These are phyloP conservation scores for Plantago elongata DNA, from an alignment of 257 asterid genomes.

Conservation along the genomic window DNA sequence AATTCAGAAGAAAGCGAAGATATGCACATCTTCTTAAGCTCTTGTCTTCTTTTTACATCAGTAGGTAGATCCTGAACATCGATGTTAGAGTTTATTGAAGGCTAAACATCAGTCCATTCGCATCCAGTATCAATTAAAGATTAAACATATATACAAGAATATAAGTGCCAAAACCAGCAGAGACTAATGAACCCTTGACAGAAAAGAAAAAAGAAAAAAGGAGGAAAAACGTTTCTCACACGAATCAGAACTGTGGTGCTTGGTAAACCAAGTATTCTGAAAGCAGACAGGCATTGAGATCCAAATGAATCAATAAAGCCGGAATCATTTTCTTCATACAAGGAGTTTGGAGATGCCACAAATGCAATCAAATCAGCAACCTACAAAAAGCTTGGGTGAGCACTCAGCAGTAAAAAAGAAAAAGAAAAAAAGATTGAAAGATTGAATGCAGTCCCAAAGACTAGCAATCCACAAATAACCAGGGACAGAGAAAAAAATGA, in stretches of 20 bases:
- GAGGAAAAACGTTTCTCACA: conserved; percentile 37
- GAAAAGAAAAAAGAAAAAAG: background rate
- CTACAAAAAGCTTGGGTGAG: conserved; percentile 31
- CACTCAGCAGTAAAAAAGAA: too few relatives aligned
- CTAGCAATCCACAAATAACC: conserved; percentile 3
- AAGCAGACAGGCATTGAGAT: conserved; percentile 78
- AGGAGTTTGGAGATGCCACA: conserved; percentile 73
- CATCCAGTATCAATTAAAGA: too few relatives aligned
- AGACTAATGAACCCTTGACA: background rate
- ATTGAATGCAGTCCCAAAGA: too few relatives aligned
- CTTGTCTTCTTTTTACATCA: conserved; percentile 61
- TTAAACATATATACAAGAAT: background rate
- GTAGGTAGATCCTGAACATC: conserved; percentile 65
- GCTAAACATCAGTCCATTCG: background rate
- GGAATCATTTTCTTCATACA: conserved; percentile 38
- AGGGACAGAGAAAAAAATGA: background rate
- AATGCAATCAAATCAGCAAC: conserved; percentile 97
- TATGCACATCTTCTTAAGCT: conserved; percentile 57
- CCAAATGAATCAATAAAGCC: conserved; percentile 83
- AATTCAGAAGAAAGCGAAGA: conserved; percentile 74
- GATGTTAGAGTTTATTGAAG: background rate
- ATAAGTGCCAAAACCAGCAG: background rate
- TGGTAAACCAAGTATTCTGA: conserved; percentile 87
- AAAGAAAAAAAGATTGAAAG: too few relatives aligned
- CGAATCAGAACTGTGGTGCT: conserved; percentile 89